phyloP scores from a whole-genome alignment of 1,139 yeast genomes.

The Zygosaccharomyces pseudobailii region DNA sequence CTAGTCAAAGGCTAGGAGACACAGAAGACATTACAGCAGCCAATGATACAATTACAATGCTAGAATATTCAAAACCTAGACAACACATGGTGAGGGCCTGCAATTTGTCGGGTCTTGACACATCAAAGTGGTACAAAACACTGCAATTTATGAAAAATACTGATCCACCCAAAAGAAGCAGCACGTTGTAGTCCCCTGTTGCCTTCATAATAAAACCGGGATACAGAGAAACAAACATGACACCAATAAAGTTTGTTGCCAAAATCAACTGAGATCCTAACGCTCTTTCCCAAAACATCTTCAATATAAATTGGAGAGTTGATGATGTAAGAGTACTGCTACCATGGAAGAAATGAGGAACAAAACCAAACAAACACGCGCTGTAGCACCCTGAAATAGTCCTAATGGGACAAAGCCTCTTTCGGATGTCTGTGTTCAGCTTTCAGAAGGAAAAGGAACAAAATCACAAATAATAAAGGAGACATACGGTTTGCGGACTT shows the following conservation, averaged over 20 bases:
- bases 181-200: conserved; percentile 5
- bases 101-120: conserved; percentile 33
- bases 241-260: conserved; percentile 8
- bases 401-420: conserved; percentile 6
- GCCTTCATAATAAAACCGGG: conserved; percentile 7
- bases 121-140: too few relatives aligned
- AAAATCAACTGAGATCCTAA: conserved; percentile 5
- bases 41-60: conserved; percentile 5
- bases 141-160: conserved; percentile 5
- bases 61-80: conserved; percentile 6
- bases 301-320: conserved; percentile 8
- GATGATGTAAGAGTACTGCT: conserved; percentile 9
- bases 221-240: conserved; percentile 7
- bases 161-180: conserved; percentile 3
- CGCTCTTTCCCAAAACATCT: conserved; percentile 7
- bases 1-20: conserved; percentile 4
- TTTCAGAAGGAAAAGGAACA: conserved; percentile 2
- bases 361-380: conserved; percentile 2
- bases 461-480: conserved; percentile 1
- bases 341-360: conserved; percentile 6
- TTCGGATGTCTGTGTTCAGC: conserved; percentile 4
- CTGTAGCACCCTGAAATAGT: conserved; percentile 4
- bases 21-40: conserved; percentile 10
- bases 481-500: conserved; percentile 7
- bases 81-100: conserved; percentile 10